These are phyloP conservation scores for Hawksworthiomyces lignivorus DNA, from an alignment of 2,329 filamentous ascomycete species.

Conservation along the genomic window DNA sequence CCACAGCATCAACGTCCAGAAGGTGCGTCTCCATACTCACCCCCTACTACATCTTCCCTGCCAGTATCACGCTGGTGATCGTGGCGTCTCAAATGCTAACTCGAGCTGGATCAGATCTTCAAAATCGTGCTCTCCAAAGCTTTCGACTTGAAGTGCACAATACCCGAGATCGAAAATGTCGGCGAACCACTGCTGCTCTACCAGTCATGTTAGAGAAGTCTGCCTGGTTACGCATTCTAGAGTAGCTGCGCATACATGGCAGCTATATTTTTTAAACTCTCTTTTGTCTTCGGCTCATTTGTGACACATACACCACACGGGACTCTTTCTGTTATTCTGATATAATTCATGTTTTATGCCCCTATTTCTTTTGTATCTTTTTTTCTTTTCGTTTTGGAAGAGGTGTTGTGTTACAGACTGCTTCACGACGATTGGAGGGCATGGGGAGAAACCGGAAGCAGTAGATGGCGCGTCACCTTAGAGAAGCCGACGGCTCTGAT, in stretches of 20 bases:
- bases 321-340: background rate
- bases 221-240: too few species aligned
- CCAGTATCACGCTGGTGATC: too few species aligned
- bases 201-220: slow-evolving; percentile 47
- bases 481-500: too few species aligned
- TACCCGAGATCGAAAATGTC: slow-evolving; percentile 96
- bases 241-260: background rate
- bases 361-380: slow-evolving; percentile 1
- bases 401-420: too few species aligned
- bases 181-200: slow-evolving; percentile 94
- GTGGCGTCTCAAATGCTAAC: too few species aligned
- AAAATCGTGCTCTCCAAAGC: slow-evolving; percentile 98
- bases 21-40: slow-evolving; percentile 44
- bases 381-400: too few species aligned
- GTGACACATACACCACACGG: background rate
- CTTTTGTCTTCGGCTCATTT: background rate
- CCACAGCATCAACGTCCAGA: slow-evolving; percentile 99
- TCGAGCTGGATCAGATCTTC: slow-evolving; percentile 65
- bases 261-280: background rate
- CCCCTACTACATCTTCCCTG: background rate
- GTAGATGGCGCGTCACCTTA: too few species aligned
- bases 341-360: slow-evolving; percentile 7
- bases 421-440: too few species aligned
- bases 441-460: too few species aligned
- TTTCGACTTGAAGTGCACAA: slow-evolving; percentile 97